Evolutionary conservation across 495 filamentous ascomycete species (phyloP).

Genomic region (Hypoxylon subgilvum): DNA sequence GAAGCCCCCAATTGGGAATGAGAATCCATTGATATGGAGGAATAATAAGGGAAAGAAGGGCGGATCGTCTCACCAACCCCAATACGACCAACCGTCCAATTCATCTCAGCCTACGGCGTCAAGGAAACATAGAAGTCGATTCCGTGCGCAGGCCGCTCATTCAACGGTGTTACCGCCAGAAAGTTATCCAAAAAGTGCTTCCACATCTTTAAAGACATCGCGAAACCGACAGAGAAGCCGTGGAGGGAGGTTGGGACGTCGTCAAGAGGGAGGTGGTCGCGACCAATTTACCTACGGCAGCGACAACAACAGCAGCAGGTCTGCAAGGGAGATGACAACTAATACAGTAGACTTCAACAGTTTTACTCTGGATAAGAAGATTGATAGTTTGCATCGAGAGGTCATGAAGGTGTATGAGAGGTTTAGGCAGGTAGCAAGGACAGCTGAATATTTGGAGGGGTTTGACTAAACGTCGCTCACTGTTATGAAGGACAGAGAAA

Average conservation of each 20-base stretch:
- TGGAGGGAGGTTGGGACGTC: neutral
- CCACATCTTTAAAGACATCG: neutral
- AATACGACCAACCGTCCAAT: neutral
- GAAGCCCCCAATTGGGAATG: neutral
- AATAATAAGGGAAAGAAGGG: neutral
- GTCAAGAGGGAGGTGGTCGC: neutral
- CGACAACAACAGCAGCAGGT: neutral
- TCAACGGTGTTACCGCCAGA: neutral
- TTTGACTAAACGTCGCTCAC: too few relatives aligned
- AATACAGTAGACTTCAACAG: constrained; percentile 7
- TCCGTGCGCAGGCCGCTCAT: neutral
- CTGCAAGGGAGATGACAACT: constrained; percentile 14
- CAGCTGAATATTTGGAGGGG: neutral
- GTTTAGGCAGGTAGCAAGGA: neutral
- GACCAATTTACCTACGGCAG: neutral
- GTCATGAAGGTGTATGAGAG: neutral
- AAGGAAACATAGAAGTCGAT: neutral
- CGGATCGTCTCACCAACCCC: neutral
- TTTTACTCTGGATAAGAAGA: neutral
- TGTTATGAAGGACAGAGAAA: too few relatives aligned
- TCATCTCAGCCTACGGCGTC: neutral
- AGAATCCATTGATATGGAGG: neutral
- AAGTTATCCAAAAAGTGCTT: neutral
- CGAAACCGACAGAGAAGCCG: neutral
- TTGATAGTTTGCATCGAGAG: neutral